phyloP scores from a whole-genome alignment of 2,329 filamentous ascomycete genomes.

The Lachnellula hyalina region DNA sequence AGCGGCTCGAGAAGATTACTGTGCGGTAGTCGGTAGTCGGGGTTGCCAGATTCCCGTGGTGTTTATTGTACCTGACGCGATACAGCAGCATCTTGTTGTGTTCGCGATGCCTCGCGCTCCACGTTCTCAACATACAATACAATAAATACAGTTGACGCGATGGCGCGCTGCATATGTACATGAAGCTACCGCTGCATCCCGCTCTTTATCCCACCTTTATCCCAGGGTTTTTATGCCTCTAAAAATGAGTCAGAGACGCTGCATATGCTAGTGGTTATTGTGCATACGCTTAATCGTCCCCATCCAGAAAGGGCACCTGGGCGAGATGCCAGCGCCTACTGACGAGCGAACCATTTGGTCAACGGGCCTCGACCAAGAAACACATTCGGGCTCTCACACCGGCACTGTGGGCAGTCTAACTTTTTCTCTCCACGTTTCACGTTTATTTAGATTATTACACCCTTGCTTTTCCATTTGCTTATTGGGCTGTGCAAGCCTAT shows the following conservation, averaged over 20 bases:
- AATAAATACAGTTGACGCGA: constrained; percentile 11
- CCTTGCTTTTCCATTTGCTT: constrained; percentile 17
- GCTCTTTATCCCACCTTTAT: constrained; percentile 4
- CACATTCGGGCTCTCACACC: constrained; percentile 16
- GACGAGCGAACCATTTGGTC: constrained; percentile 30
- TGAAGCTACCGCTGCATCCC: constrained; percentile 6
- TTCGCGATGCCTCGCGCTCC: not conserved
- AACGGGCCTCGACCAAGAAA: constrained; percentile 31
- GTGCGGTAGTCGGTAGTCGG: too few relatives aligned
- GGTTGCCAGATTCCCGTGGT: too few relatives aligned
- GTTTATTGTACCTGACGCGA: too few relatives aligned
- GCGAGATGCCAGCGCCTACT: constrained; percentile 22
- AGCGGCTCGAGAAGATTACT: constrained; percentile 5
- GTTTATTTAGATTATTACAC: constrained; percentile 16
- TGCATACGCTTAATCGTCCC: constrained; percentile 8
- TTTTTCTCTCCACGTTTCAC: constrained; percentile 28
- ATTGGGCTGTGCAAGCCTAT: constrained; percentile 26
- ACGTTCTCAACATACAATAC: not conserved
- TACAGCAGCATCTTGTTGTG: not conserved
- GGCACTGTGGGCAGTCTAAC: constrained; percentile 9
- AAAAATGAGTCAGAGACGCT: constrained; percentile 31
- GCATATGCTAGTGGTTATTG: constrained; percentile 16
- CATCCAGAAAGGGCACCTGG: constrained; percentile 12
- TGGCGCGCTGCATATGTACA: constrained; percentile 10
- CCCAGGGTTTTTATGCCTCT: constrained; percentile 14